Evolutionary conservation across 768 basidiomycete species (phyloP).

Genomic region (Termitomyces titanicus): DNA sequence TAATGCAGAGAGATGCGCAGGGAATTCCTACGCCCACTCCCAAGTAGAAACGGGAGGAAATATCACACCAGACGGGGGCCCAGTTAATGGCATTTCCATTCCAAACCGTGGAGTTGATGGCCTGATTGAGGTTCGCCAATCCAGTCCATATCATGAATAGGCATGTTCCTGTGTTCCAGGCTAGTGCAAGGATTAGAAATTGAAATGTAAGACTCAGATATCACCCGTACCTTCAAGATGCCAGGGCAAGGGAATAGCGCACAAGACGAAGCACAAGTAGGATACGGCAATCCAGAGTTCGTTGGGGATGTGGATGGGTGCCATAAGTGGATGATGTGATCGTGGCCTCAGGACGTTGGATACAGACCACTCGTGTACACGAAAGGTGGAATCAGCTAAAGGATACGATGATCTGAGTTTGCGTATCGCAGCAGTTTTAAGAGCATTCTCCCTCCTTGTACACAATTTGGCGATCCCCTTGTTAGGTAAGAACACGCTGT

Average conservation of each 20-base stretch:
- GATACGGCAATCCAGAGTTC: conserved; percentile 44
- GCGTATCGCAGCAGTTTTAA: conserved; percentile 27
- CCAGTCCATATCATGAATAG: conserved; percentile 69
- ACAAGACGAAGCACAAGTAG: conserved; percentile 56
- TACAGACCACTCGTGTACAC: conserved; percentile 25
- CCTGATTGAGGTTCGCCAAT: conserved; percentile 51
- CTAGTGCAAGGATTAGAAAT: not conserved
- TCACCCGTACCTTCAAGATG: conserved; percentile 52
- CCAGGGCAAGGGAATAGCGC: conserved; percentile 61
- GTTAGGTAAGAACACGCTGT: conserved; percentile 20
- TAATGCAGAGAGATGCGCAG: conserved; percentile 53
- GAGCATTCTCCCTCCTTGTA: conserved; percentile 35
- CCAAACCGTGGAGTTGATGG: conserved; percentile 74
- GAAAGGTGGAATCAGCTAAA: conserved; percentile 28
- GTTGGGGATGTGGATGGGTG: conserved; percentile 30
- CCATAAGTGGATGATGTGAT: conserved; percentile 15
- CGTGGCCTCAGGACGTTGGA: conserved; percentile 15
- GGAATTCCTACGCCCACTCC: conserved; percentile 46
- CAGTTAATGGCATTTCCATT: conserved; percentile 48
- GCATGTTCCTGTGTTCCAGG: conserved; percentile 47
- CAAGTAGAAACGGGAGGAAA: conserved; percentile 44
- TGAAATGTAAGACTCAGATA: not conserved
- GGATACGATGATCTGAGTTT: conserved; percentile 17
- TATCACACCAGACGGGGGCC: conserved; percentile 66
- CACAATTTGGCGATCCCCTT: conserved; percentile 43